Conservation (phyloP, 495 filamentous ascomycete genomes). For the Chlorociboria aeruginascens region DNA sequence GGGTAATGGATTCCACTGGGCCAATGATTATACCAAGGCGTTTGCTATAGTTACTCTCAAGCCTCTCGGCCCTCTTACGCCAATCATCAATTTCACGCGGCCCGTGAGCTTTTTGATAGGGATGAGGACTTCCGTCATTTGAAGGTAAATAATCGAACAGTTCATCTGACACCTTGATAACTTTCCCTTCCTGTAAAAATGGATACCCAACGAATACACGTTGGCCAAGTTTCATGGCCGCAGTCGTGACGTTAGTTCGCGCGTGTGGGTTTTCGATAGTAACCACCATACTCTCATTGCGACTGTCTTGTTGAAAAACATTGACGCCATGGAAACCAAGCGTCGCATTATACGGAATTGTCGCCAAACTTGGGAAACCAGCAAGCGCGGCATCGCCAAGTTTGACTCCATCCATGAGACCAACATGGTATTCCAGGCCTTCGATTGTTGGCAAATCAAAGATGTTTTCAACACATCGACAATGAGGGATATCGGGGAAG, state of each 20-base stretch:
- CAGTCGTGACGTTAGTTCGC: slow-evolving; percentile 54
- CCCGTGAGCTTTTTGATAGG: slow-evolving; percentile 50
- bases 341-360: slow-evolving; percentile 63
- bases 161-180: slow-evolving; percentile 82
- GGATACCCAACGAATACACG: slow-evolving; percentile 90
- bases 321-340: slow-evolving; percentile 85
- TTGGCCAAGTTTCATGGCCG: slow-evolving; percentile 69
- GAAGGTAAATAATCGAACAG: slow-evolving; percentile 79
- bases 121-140: slow-evolving; percentile 41
- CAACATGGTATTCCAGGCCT: slow-evolving; percentile 74
- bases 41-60: slow-evolving; percentile 81
- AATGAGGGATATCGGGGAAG: slow-evolving; percentile 80
- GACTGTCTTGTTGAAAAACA: slow-evolving; percentile 94
- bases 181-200: slow-evolving; percentile 87
- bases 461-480: slow-evolving; percentile 85
- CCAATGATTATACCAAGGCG: slow-evolving; percentile 82
- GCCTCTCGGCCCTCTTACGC: slow-evolving; percentile 69
- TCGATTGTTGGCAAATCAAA: slow-evolving; percentile 91
- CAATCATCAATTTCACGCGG: slow-evolving; percentile 71
- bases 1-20: slow-evolving; percentile 73
- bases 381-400: slow-evolving; percentile 72
- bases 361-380: slow-evolving; percentile 83
- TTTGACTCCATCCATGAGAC: slow-evolving; percentile 77
- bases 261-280: slow-evolving; percentile 64
- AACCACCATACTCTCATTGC: slow-evolving; percentile 93